A percentile compares a stretch with the other conserved stretches of the same genome.
Conservation (phyloP, 768 basidiomycete genomes). For the Royoungia palumana region DNA sequence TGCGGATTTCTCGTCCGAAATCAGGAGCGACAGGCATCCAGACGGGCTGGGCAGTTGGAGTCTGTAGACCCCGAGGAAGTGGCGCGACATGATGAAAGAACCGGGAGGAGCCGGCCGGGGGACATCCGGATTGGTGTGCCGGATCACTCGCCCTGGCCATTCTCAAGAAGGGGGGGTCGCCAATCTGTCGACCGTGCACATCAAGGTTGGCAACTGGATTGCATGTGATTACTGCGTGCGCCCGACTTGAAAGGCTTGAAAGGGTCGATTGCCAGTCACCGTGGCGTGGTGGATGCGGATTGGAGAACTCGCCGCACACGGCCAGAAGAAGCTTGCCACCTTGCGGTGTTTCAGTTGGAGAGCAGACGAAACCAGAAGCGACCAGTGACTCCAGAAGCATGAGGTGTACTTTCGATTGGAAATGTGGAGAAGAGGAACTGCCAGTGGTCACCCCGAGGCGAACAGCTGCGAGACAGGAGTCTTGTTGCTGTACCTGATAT, state of each 20-base stretch:
- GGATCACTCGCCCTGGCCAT: neutral
- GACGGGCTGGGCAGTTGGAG: too few relatives aligned
- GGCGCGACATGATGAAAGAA: neutral
- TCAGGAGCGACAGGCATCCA: too few relatives aligned
- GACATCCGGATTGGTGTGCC: neutral
- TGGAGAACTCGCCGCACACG: neutral
- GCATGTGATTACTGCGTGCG: neutral
- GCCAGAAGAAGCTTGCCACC: neutral
- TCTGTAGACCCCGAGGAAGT: too few relatives aligned
- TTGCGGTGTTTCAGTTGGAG: neutral
- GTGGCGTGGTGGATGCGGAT: neutral
- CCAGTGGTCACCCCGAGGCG: neutral
- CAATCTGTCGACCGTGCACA: neutral
- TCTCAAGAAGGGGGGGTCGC: too few relatives aligned
- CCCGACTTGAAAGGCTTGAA: too few relatives aligned
- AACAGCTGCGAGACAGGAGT: neutral
- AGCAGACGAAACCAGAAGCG: neutral
- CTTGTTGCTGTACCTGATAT: constrained; percentile 2
- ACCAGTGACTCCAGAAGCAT: neutral
- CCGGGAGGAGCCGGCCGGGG: neutral
- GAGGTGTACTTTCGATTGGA: neutral
- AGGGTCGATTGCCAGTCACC: too few relatives aligned
- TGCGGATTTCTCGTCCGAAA: too few relatives aligned
- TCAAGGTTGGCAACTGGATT: neutral
- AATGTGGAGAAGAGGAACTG: neutral